These are phyloP conservation scores for Neltuma alba DNA, from an alignment of 306 rosid species.

Conservation along the genomic window DNA sequence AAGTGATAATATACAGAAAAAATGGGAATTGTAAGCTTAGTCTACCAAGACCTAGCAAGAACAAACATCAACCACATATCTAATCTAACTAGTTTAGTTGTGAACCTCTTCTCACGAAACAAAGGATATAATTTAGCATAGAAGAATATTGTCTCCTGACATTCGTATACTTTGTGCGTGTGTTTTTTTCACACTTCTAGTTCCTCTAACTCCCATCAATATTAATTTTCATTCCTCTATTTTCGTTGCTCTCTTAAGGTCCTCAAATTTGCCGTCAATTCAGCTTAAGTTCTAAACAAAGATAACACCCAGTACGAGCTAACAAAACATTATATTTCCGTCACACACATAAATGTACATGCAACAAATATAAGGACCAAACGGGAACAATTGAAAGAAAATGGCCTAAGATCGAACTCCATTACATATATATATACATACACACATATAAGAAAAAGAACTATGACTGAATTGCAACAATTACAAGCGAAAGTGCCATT, in stretches of 20 bases:
- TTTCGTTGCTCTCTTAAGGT: constrained; percentile 16
- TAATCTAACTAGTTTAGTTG: not conserved
- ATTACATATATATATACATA: too few relatives aligned
- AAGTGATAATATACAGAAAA: constrained; percentile 25
- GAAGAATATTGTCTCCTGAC: constrained; percentile 1
- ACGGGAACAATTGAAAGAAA: constrained; percentile 8
- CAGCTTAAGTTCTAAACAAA: constrained; percentile 8
- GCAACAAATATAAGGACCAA: not conserved
- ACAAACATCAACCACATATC: not conserved
- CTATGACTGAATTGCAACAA: constrained; percentile 3
- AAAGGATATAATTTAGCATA: constrained; percentile 1
- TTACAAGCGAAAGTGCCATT: constrained; percentile 1
- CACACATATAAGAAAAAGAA: not conserved
- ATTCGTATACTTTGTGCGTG: too few relatives aligned
- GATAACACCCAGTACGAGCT: not conserved
- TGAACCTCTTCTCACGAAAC: constrained; percentile 13
- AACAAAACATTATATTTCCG: not conserved
- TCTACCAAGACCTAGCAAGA: not conserved
- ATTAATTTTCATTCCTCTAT: constrained; percentile 22
- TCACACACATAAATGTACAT: not conserved
- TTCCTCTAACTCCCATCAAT: constrained; percentile 9
- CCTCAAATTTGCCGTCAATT: not conserved
- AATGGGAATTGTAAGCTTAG: constrained; percentile 15
- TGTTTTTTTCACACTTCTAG: not conserved
- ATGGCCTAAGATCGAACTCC: not conserved